Percentiles rank a stretch among this genome's conserved stretches.
phyloP scores from a whole-genome alignment of 495 filamentous ascomycete species.

The Penicillium subrubescens region DNA sequence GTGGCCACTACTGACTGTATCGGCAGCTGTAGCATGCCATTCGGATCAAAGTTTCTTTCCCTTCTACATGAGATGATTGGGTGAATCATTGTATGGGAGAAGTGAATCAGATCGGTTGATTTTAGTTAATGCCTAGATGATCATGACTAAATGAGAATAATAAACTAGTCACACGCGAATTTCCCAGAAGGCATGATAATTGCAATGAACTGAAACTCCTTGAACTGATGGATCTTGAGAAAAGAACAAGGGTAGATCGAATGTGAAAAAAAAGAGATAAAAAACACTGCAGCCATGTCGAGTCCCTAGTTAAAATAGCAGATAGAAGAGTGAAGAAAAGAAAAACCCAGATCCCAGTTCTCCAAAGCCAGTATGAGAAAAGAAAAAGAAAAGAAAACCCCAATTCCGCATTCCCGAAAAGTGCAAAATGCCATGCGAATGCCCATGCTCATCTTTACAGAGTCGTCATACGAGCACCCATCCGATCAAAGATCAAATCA shows the following conservation, averaged over 20 bases:
- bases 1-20: no score
- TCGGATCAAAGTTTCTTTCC: not conserved
- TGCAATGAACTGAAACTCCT: not conserved
- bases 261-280: slow-evolving; percentile 10
- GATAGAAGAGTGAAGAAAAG: not conserved
- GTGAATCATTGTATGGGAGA: not conserved
- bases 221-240: not conserved
- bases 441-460: slow-evolving; percentile 18
- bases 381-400: slow-evolving; percentile 1
- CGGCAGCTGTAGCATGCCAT: not conserved
- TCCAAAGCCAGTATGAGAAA: not conserved
- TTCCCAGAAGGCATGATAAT: not conserved
- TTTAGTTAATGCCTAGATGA: slow-evolving; percentile 15
- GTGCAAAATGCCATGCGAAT: not conserved
- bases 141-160: not conserved
- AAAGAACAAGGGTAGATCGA: not conserved
- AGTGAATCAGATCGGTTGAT: not conserved
- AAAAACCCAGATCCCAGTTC: slow-evolving; percentile 10
- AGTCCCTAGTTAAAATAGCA: not conserved
- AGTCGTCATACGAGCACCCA: slow-evolving; percentile 43
- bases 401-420: not conserved
- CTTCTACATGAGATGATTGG: no score
- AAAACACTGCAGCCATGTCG: slow-evolving; percentile 19
- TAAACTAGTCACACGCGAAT: not conserved
- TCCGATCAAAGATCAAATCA: slow-evolving; percentile 46